phyloP scores from a whole-genome alignment of 306 rosid species.

The Arachis hypogaea region DNA sequence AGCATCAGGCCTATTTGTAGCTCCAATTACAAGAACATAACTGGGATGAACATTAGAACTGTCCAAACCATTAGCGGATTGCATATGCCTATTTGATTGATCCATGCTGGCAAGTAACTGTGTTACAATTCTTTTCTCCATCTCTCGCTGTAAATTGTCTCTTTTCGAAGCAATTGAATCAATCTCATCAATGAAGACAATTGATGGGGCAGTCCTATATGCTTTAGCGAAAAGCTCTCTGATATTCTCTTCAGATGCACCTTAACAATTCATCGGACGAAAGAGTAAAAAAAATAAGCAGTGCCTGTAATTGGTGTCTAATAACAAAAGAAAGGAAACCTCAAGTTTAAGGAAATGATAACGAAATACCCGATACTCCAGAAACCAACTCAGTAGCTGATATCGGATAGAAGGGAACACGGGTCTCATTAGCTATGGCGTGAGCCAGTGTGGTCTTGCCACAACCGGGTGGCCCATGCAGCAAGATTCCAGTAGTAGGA shows the following conservation, averaged over 20 bases:
- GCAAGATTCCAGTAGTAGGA: slow-evolving; percentile 69
- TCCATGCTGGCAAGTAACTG: slow-evolving; percentile 86
- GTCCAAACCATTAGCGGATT: slow-evolving; percentile 41
- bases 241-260: slow-evolving; percentile 88
- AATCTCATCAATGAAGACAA: slow-evolving; percentile 84
- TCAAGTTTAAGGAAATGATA: neutral
- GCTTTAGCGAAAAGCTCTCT: slow-evolving; percentile 85
- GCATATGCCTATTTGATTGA: slow-evolving; percentile 49
- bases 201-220: slow-evolving; percentile 73
- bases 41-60: slow-evolving; percentile 51
- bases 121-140: slow-evolving; percentile 82
- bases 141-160: slow-evolving; percentile 81
- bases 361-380: slow-evolving; percentile 65
- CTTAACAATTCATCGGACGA: slow-evolving; percentile 38
- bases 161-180: slow-evolving; percentile 90
- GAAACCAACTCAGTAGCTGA: slow-evolving; percentile 78
- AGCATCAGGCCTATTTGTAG: slow-evolving; percentile 97
- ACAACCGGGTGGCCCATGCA: slow-evolving; percentile 91
- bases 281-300: neutral
- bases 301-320: neutral
- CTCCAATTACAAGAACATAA: slow-evolving; percentile 89
- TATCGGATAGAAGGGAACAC: slow-evolving; percentile 68
- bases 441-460: slow-evolving; percentile 88
- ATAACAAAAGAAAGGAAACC: neutral
- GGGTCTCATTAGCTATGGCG: slow-evolving; percentile 85